A percentile compares a stretch with the other conserved stretches of the same genome.
Conservation (phyloP, 2,329 filamentous ascomycete genomes). For the Pseudofabraea citricarpa region DNA sequence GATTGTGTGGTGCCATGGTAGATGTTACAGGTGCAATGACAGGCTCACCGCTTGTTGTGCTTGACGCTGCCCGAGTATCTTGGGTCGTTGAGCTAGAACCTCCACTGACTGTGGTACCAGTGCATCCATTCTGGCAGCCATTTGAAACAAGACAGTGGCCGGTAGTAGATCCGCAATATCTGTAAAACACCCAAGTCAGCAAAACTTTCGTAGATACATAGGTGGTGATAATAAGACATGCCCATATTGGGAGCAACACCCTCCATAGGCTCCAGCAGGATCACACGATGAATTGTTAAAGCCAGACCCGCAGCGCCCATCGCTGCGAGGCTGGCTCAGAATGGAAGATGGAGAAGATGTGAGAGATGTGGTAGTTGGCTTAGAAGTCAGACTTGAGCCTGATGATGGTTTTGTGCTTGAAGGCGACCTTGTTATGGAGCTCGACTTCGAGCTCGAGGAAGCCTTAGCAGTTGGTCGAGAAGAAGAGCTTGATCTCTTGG, state of each 20-base stretch:
- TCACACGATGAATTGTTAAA: slow-evolving; percentile 12
- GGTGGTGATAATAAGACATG: slow-evolving; percentile 10
- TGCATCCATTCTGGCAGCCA: slow-evolving; percentile 28
- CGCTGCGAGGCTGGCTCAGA: slow-evolving; percentile 4
- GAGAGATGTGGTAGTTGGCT: not conserved
- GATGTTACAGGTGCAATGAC: slow-evolving; percentile 18
- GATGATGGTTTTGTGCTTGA: slow-evolving; percentile 1
- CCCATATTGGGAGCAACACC: slow-evolving; percentile 13
- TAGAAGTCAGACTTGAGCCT: not conserved
- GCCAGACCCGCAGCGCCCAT: slow-evolving; percentile 13
- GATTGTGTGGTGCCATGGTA: slow-evolving; percentile 16
- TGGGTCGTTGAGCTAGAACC: slow-evolving; percentile 6
- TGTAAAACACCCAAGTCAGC: slow-evolving; percentile 9
- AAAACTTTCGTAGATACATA: not conserved
- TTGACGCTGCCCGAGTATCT: slow-evolving; percentile 14
- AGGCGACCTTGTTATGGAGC: not conserved
- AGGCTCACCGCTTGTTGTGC: slow-evolving; percentile 20
- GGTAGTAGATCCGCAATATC: slow-evolving; percentile 25
- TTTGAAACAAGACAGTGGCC: slow-evolving; percentile 19
- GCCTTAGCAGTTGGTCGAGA: not conserved
- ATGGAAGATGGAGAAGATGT: not conserved
- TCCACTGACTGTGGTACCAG: slow-evolving; percentile 6
- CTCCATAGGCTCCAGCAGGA: slow-evolving; percentile 5
- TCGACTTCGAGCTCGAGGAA: not conserved
- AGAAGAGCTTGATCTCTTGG: too few species aligned